These are phyloP conservation scores for Westerdykella sp. DNA, from an alignment of 2,329 filamentous ascomycete species.

Conservation along the genomic window DNA sequence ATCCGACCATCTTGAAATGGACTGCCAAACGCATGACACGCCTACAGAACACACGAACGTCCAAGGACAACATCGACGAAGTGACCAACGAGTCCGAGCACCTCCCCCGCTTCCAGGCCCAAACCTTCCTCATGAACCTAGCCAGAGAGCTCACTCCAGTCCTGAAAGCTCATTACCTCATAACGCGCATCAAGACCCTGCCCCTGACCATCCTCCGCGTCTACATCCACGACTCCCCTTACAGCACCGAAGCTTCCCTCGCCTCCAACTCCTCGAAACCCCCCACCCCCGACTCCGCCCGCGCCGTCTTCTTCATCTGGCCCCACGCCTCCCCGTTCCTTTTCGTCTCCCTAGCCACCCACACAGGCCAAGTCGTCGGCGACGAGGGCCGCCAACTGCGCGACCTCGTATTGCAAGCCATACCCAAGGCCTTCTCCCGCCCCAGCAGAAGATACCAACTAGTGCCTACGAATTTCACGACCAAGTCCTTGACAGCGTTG, in stretches of 20 bases:
- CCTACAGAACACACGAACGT: constrained; percentile 23
- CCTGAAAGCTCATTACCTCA: constrained; percentile 76
- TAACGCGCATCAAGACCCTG: constrained; percentile 63
- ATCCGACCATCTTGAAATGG: constrained; percentile 48
- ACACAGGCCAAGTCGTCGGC: constrained; percentile 32
- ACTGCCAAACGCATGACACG: constrained; percentile 46
- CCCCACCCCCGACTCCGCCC: constrained; percentile 51
- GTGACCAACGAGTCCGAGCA: constrained; percentile 34
- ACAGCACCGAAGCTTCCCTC: constrained; percentile 50
- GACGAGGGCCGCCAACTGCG: constrained; percentile 52
- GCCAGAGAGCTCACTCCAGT: constrained; percentile 69
- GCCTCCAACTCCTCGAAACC: constrained; percentile 16
- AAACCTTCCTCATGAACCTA: constrained; percentile 71
- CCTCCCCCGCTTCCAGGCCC: constrained; percentile 68
- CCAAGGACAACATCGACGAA: constrained; percentile 29
- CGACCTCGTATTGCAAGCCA: constrained; percentile 66
- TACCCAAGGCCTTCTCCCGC: constrained; percentile 74
- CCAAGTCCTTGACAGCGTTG: constrained; percentile 65
- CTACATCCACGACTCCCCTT: constrained; percentile 74
- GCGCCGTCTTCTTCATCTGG: constrained; percentile 74
- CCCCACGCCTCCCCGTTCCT: constrained; percentile 73
- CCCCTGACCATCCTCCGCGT: constrained; percentile 70
- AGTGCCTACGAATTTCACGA: constrained; percentile 60
- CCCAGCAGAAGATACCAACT: constrained; percentile 67
- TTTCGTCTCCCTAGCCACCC: constrained; percentile 53